phyloP scores from a whole-genome alignment of 2,329 filamentous ascomycete genomes.

The Ilyonectria destructans region DNA sequence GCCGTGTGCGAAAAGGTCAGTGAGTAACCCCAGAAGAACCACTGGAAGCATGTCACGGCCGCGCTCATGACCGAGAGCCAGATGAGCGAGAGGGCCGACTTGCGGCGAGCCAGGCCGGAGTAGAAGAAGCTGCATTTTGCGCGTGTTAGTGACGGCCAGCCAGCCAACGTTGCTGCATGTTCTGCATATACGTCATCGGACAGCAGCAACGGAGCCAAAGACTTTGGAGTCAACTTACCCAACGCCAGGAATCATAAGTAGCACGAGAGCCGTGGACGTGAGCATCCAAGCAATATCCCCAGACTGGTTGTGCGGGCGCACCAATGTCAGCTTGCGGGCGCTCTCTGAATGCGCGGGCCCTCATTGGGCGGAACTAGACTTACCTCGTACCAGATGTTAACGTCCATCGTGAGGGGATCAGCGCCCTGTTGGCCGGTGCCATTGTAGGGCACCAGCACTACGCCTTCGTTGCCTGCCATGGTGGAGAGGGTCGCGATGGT shows the following conservation, averaged over 20 bases:
- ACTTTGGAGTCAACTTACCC: conserved; percentile 64
- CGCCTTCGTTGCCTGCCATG: conserved; percentile 61
- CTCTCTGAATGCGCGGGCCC: conserved; percentile 37
- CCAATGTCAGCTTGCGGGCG: conserved; percentile 49
- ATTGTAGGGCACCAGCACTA: conserved; percentile 73
- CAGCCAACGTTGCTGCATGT: background rate
- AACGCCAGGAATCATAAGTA: conserved; percentile 95
- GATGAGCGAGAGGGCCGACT: conserved; percentile 90
- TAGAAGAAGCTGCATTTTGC: conserved; percentile 81
- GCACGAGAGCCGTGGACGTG: conserved; percentile 84
- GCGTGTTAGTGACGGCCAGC: conserved; percentile 25
- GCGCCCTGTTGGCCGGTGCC: conserved; percentile 77
- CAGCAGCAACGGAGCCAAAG: background rate
- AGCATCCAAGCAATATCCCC: conserved; percentile 92
- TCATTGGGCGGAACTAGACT: conserved; percentile 46
- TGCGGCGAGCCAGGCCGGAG: conserved; percentile 89
- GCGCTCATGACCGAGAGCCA: conserved; percentile 93
- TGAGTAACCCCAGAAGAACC: conserved; percentile 95
- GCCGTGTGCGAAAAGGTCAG: conserved; percentile 86
- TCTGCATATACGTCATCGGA: conserved; percentile 5
- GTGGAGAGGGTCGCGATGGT: conserved; percentile 21
- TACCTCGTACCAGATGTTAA: conserved; percentile 87
- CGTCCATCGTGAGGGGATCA: conserved; percentile 76
- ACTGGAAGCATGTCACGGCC: conserved; percentile 89
- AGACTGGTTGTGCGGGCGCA: conserved; percentile 65